Conservation (phyloP, 2,329 filamentous ascomycete species). For the Lecanicillium sp. region DNA sequence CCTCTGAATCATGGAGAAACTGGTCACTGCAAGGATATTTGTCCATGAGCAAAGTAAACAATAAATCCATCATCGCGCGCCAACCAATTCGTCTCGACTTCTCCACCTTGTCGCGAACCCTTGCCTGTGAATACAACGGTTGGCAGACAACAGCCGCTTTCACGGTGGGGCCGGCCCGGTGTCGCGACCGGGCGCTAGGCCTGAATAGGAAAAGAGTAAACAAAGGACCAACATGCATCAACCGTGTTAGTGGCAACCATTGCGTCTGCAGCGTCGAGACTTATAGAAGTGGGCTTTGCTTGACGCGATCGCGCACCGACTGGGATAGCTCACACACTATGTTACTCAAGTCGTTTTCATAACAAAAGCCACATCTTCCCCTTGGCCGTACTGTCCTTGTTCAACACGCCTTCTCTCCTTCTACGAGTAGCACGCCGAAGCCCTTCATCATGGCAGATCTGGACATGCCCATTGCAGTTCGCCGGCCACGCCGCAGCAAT, state of each 20-base stretch:
- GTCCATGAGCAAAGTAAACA: too few species aligned
- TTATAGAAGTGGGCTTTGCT: not conserved
- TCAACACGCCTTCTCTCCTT: constrained; percentile 1
- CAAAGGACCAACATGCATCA: constrained; percentile 1
- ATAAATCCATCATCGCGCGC: too few species aligned
- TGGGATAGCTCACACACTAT: too few species aligned
- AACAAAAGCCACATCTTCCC: not conserved
- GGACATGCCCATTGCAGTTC: constrained; percentile 46
- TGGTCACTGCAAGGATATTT: too few species aligned
- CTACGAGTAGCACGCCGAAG: not conserved
- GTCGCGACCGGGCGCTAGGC: not conserved
- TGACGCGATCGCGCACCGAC: not conserved
- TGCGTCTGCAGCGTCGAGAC: not conserved
- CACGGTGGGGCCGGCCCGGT: too few species aligned
- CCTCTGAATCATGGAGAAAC: too few species aligned
- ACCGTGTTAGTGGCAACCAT: not conserved
- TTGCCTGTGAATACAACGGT: too few species aligned
- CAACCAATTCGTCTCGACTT: too few species aligned
- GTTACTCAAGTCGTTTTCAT: too few species aligned
- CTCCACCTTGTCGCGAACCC: too few species aligned
- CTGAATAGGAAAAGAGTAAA: constrained; percentile 1
- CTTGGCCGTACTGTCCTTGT: not conserved
- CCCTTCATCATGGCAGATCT: constrained; percentile 24
- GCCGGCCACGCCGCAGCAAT: constrained; percentile 41
- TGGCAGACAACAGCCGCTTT: too few species aligned